phyloP scores from a whole-genome alignment of 345 rosid species.

The Bruguiera parviflora region DNA sequence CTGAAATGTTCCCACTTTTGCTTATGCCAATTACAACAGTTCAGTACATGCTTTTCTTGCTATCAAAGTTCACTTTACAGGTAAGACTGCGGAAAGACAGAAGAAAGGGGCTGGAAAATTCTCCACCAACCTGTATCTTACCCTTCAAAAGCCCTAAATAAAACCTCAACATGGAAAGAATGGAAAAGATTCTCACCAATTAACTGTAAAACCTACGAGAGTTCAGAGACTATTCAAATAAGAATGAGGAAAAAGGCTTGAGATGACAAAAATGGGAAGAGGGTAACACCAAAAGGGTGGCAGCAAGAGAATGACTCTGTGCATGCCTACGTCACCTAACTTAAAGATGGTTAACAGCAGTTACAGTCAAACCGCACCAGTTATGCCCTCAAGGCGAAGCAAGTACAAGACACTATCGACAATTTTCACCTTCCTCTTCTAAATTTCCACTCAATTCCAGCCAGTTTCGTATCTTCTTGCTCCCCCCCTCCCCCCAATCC shows the following conservation, averaged over 20 bases:
- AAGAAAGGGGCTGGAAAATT: constrained; percentile 22
- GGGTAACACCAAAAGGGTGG: constrained; percentile 31
- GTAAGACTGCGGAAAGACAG: constrained; percentile 28
- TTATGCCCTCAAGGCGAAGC: constrained; percentile 32
- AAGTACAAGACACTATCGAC: constrained; percentile 38
- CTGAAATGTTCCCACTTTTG: constrained; percentile 19
- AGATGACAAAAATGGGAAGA: constrained; percentile 26
- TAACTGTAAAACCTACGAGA: constrained; percentile 27
- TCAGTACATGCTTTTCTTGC: constrained; percentile 44
- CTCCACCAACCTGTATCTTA: constrained; percentile 44
- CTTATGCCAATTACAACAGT: constrained; percentile 58
- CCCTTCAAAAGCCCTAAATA: constrained; percentile 28
- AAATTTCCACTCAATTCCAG: constrained; percentile 30
- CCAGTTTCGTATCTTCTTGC: constrained; percentile 31
- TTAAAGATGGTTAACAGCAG: constrained; percentile 40
- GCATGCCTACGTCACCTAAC: constrained; percentile 41
- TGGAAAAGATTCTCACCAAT: constrained; percentile 44
- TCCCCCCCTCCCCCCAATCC: constrained; percentile 28
- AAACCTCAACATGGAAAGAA: constrained; percentile 31
- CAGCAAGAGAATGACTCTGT: constrained; percentile 31
- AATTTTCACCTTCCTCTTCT: constrained; percentile 20
- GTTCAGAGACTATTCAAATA: constrained; percentile 19
- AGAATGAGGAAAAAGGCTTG: constrained; percentile 11
- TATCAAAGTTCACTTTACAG: constrained; percentile 69
- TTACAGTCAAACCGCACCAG: constrained; percentile 37